Percentiles rank a stretch among this genome's conserved stretches.
Conservation (phyloP, 1,139 yeast species). For the Pneumocystis murina region DNA sequence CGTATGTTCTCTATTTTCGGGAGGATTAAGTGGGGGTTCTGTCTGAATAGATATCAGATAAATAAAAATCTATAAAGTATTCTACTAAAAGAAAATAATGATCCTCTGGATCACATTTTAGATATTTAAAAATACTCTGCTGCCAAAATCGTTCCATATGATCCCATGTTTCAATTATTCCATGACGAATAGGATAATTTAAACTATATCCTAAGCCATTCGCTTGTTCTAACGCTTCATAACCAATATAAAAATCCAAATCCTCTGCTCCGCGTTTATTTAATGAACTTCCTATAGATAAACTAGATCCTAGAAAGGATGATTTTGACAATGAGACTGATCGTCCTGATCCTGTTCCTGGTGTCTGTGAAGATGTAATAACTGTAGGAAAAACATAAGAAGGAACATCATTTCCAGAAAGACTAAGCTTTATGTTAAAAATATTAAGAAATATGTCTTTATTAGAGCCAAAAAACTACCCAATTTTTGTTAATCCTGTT, state of each 20-base stretch:
- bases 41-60: conserved; percentile 28
- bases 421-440: conserved; percentile 19
- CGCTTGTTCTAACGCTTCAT: conserved; percentile 82
- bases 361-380: conserved; percentile 57
- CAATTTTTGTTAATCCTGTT: conserved; percentile 92
- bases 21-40: conserved; percentile 97
- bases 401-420: conserved; percentile 97
- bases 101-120: conserved; percentile 97
- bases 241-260: conserved; percentile 87
- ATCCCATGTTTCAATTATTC: conserved; percentile 98
- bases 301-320: conserved; percentile 14
- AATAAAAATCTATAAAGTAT: neutral
- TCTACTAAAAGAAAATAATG: conserved; percentile 60
- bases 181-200: conserved; percentile 87
- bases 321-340: conserved; percentile 23
- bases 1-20: conserved; percentile 94
- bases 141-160: conserved; percentile 99
- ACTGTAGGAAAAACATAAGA: conserved; percentile 96
- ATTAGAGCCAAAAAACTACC: conserved; percentile 22
- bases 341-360: conserved; percentile 20
- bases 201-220: conserved; percentile 81
- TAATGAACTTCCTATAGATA: conserved; percentile 31
- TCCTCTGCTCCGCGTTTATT: conserved; percentile 86
- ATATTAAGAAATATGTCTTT: neutral
- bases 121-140: conserved; percentile 83